Conservation (phyloP, 2,329 filamentous ascomycete genomes). For the Colletotrichum shisoi region DNA sequence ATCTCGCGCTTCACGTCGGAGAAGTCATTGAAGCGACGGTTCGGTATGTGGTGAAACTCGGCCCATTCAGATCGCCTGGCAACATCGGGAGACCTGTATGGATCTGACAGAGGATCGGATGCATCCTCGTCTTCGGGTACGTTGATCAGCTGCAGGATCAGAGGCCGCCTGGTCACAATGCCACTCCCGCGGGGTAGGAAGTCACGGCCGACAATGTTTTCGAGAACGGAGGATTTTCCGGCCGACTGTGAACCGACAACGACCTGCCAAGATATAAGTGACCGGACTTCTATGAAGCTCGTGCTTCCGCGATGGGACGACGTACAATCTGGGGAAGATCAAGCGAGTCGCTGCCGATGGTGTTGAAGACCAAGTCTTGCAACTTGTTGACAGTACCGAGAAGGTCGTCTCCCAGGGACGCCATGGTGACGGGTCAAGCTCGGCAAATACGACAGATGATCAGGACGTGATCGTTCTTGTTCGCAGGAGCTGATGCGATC, state of each 20-base stretch:
- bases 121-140: slow-evolving; percentile 75
- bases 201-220: slow-evolving; percentile 98
- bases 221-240: slow-evolving; percentile 96
- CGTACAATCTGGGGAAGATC: slow-evolving; percentile 97
- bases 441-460: not conserved
- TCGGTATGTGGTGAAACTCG: slow-evolving; percentile 94
- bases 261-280: slow-evolving; percentile 66
- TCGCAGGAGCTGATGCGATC: not conserved
- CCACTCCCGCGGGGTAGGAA: slow-evolving; percentile 96
- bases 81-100: slow-evolving; percentile 80
- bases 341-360: slow-evolving; percentile 97
- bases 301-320: slow-evolving; percentile 41
- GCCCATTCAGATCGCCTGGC: slow-evolving; percentile 78
- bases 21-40: slow-evolving; percentile 89
- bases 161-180: slow-evolving; percentile 91
- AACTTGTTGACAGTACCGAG: slow-evolving; percentile 96
- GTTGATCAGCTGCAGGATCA: slow-evolving; percentile 98
- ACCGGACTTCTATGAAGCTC: not conserved
- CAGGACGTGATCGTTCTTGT: not conserved
- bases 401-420: slow-evolving; percentile 93
- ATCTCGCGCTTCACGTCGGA: slow-evolving; percentile 94
- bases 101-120: slow-evolving; percentile 69
- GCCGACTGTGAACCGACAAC: slow-evolving; percentile 98
- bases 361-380: slow-evolving; percentile 99
- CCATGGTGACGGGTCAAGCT: slow-evolving; percentile 66